Percentiles rank a stretch among this genome's conserved stretches.
Conservation (phyloP, 2,329 filamentous ascomycete species). For the Ceratocystis ficicola region DNA sequence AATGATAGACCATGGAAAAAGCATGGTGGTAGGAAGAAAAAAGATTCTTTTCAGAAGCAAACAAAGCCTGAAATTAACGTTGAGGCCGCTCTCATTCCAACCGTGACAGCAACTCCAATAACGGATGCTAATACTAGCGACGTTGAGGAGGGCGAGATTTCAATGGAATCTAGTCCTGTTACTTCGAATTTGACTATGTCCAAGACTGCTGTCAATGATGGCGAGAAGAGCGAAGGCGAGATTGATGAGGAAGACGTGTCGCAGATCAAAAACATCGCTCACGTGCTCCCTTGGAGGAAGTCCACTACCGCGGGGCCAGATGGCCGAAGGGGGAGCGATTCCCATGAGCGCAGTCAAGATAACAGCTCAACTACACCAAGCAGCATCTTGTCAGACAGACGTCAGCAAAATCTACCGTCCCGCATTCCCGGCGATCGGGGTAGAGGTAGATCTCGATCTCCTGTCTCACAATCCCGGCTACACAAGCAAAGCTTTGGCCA, state of each 20-base stretch:
- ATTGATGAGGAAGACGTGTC: not conserved
- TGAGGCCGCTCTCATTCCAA: not conserved
- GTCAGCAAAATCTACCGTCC: not conserved
- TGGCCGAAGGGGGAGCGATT: not conserved
- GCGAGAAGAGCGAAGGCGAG: conserved; percentile 1
- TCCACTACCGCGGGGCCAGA: not conserved
- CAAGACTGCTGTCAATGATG: not conserved
- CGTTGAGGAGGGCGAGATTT: conserved; percentile 13
- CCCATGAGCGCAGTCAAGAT: not conserved
- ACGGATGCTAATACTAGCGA: not conserved
- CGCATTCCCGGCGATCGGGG: not conserved
- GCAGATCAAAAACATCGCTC: not conserved
- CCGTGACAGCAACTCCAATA: not conserved
- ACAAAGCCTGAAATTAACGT: not conserved
- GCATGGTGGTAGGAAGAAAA: not conserved
- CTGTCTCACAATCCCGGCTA: not conserved
- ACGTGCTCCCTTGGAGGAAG: not conserved
- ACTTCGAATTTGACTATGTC: not conserved
- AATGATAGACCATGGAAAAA: conserved; percentile 12
- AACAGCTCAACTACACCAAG: not conserved
- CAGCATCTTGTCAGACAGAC: not conserved
- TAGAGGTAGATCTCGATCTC: not conserved
- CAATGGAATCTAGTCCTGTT: not conserved
- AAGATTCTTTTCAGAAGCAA: not conserved
- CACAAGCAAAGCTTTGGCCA: not conserved